A percentile compares a stretch with the other conserved stretches of the same genome.
Conservation (phyloP, 345 rosid species). For the Gossypium bickii region DNA sequence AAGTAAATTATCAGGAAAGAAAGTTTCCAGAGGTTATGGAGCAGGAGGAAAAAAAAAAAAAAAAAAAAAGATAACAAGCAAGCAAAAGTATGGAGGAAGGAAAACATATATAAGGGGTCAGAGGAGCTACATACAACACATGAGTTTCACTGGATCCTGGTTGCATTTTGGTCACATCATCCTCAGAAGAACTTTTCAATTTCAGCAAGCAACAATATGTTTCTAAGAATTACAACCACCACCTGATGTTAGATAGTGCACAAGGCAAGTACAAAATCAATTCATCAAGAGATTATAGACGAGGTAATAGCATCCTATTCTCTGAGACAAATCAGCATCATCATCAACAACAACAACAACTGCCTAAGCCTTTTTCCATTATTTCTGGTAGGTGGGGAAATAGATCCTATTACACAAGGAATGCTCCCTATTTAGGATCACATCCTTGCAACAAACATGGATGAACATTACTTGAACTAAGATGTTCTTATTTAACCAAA, state of each 20-base stretch:
- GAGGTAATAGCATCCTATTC: neutral
- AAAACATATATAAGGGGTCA: neutral
- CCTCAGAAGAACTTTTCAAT: constrained; percentile 80
- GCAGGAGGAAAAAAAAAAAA: neutral
- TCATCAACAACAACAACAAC: neutral
- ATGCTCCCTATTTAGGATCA: neutral
- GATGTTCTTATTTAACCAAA: neutral
- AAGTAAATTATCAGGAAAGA: constrained; percentile 13
- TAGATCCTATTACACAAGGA: neutral
- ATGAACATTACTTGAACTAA: neutral
- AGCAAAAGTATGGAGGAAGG: neutral
- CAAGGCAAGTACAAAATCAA: constrained; percentile 3
- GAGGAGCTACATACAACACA: constrained; percentile 59
- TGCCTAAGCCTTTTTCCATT: neutral
- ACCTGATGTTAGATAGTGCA: constrained; percentile 13
- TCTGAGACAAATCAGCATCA: neutral
- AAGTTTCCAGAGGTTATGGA: neutral
- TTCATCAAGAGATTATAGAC: constrained; percentile 1
- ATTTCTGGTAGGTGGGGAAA: neutral
- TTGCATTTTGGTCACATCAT: constrained; percentile 65
- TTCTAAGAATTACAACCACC: constrained; percentile 46
- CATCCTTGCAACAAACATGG: neutral
- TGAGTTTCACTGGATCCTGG: constrained; percentile 88
- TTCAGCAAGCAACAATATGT: constrained; percentile 65
- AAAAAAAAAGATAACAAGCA: neutral